Evolutionary conservation across 768 basidiomycete species (phyloP).

Genomic region (Melanogaster broomeanus): DNA sequence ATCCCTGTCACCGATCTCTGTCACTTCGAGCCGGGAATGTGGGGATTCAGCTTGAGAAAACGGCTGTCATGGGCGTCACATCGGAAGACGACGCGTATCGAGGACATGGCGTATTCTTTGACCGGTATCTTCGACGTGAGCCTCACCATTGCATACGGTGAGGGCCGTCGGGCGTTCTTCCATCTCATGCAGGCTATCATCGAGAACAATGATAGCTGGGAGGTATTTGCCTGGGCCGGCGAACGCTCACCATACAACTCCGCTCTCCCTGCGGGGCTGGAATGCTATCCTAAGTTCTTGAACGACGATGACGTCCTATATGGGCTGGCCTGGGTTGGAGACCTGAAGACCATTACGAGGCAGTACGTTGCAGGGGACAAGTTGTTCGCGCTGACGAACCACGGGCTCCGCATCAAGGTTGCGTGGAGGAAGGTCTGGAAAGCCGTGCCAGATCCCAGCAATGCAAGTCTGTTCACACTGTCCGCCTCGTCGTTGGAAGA

Average conservation of each 20-base stretch:
- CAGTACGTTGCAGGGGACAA: conserved; percentile 7
- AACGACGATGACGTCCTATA: not conserved
- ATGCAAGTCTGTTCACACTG: not conserved
- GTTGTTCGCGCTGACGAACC: conserved; percentile 9
- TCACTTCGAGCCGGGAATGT: conserved; percentile 3
- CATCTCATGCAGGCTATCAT: conserved; percentile 12
- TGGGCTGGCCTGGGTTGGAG: not conserved
- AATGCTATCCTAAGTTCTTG: conserved; percentile 3
- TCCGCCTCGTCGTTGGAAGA: not conserved
- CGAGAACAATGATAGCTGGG: conserved; percentile 10
- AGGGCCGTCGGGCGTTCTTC: conserved; percentile 17
- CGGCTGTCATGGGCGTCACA: conserved; percentile 17
- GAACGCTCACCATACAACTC: conserved; percentile 4
- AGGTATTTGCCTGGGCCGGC: conserved; percentile 7
- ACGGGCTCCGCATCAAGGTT: conserved; percentile 8
- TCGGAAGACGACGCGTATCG: conserved; percentile 18
- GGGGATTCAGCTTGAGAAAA: conserved; percentile 3
- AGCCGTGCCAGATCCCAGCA: not conserved
- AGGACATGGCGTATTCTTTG: conserved; percentile 19
- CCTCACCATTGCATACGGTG: conserved; percentile 18
- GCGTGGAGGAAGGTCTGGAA: not conserved
- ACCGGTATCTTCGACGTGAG: conserved; percentile 17
- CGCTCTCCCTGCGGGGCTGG: conserved; percentile 2
- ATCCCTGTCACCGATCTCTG: conserved; percentile 5
- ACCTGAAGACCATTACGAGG: conserved; percentile 1